Evolutionary conservation across 768 basidiomycete genomes (phyloP), one percentile per base, ranked within the genome.

Genomic region (Leccinum pellstonianum): DNA sequence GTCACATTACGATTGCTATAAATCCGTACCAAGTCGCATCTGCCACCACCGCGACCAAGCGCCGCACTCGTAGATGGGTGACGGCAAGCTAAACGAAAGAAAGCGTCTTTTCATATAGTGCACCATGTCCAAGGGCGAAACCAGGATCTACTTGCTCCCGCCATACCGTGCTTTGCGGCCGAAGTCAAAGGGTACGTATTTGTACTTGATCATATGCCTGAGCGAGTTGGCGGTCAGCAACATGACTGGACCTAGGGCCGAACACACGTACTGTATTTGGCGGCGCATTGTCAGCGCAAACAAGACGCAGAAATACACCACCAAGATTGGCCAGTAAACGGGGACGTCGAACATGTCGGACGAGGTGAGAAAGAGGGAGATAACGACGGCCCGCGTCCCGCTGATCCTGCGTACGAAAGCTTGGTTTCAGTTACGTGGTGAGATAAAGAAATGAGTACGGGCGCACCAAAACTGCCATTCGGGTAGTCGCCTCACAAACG

Each of bases 131-230:
- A 21, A 10, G 17, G 21, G 17, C 27, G 47, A 17, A 29, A 50
- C 49, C 47, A 54, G 56, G 9, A 21, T 19, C 64, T 71, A 87
- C 70, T 82, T 83, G 61, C 77, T 66, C 55, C 79, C 77, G 52
- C 91, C 91, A 64, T 95, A 98, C 49, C 91, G 86, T 59, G 91
- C 81, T 79, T 25, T 98, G 70, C 94, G 89, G 31, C 95, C 96
- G 61, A 98, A 82, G 71, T 98, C 96, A 76, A 95, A 98, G 23
- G 95, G 95, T 60, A 95, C 80, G 76, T 95, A 98, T 73, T 93
- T 93, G 80, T 98, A 98, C 76, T 97, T 97, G 80, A 97, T 90
- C 96, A 98, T 98, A 76, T 99, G 96, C 68, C 93, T 95, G 68
- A 56, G n/a, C 51, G 23, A 29, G 35, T 37, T 53, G 19, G 54